Percentiles rank a stretch among this genome's conserved stretches.
Conservation (phyloP, 257 asterid species). For the Fraxinus excelsior region DNA sequence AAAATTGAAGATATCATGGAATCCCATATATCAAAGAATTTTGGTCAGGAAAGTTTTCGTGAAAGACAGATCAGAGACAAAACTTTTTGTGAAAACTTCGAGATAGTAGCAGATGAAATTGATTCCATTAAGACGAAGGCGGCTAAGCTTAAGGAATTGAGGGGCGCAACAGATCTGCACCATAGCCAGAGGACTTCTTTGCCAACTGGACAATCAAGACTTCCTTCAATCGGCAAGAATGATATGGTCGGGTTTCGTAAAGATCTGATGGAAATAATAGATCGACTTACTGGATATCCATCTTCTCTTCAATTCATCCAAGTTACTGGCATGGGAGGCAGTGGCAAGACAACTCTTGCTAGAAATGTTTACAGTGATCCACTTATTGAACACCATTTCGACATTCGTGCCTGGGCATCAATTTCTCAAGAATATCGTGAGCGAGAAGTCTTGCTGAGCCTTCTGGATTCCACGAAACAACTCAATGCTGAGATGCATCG, state of each 20-base stretch:
- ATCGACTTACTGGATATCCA: background rate
- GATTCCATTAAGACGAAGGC: background rate
- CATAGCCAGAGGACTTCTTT: conserved; percentile 15
- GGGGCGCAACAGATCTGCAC: too few relatives aligned
- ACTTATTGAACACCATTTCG: background rate
- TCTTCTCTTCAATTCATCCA: background rate
- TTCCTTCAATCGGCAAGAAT: background rate
- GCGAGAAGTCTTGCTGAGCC: conserved; percentile 2
- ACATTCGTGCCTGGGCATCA: background rate
- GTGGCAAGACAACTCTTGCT: background rate
- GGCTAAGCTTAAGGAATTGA: too few relatives aligned
- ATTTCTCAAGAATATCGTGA: conserved; percentile 1
- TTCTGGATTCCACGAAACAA: background rate
- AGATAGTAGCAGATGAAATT: background rate
- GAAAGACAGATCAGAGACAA: background rate
- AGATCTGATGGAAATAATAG: background rate
- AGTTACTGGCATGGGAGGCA: background rate
- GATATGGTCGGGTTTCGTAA: background rate
- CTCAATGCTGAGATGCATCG: background rate
- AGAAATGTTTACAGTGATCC: background rate
- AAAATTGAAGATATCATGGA: background rate
- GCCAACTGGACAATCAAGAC: background rate
- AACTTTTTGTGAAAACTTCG: background rate
- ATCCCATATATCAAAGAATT: background rate
- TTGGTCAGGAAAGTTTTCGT: background rate